These are phyloP conservation scores for Sextonia rubra DNA, from an alignment of 164 flowering plant species.

Conservation along the genomic window DNA sequence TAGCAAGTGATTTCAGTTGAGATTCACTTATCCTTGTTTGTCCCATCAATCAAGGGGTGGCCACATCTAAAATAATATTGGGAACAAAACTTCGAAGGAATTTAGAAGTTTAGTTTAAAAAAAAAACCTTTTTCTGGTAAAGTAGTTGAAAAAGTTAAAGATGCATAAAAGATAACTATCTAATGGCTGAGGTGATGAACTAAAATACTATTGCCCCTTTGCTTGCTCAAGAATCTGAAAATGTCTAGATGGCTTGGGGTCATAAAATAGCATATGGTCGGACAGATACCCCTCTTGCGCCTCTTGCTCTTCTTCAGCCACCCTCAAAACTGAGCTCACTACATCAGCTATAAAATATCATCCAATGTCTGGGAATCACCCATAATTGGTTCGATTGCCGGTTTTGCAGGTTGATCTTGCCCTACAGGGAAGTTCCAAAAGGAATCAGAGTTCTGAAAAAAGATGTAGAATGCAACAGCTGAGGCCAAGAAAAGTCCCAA, in stretches of 20 bases:
- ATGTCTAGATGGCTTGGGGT: not conserved
- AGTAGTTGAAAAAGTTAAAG: no score
- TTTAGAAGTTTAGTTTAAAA: no score
- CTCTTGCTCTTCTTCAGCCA: not conserved
- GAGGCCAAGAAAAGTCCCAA: conserved; percentile 76
- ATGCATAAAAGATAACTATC: no score
- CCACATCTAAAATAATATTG: no score
- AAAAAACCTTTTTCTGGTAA: no score
- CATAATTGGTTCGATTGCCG: conserved; percentile 30
- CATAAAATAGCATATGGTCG: no score
- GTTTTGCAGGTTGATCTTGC: conserved; percentile 41
- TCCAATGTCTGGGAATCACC: conserved; percentile 52
- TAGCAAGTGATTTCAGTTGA: no score
- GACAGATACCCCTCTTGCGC: not conserved
- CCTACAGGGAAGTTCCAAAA: conserved; percentile 81
- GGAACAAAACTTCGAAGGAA: no score
- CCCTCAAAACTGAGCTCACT: not conserved
- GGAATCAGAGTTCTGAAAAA: conserved; percentile 77
- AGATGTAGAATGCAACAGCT: conserved; percentile 59
- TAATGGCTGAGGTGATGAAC: no score
- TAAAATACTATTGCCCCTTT: not conserved
- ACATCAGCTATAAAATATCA: conserved; percentile 47
- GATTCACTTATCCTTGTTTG: no score
- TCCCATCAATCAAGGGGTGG: no score
- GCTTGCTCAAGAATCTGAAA: not conserved